Conservation (phyloP, 2,329 filamentous ascomycete species). For the Thielaviopsis euricoi region DNA sequence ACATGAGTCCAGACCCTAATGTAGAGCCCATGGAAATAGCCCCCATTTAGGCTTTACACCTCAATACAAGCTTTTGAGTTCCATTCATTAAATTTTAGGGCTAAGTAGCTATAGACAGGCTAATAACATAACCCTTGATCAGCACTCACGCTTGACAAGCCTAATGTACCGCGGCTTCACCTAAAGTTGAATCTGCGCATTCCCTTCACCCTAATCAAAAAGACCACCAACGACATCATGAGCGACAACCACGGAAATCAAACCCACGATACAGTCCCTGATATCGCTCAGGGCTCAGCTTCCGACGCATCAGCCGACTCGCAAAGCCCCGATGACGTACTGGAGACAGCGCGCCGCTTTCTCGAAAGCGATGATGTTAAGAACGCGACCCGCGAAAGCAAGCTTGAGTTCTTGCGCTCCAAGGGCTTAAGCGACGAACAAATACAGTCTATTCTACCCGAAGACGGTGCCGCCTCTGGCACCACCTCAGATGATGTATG, state of each 20-base stretch:
- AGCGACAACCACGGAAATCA: conserved; percentile 2
- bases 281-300: neutral
- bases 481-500: neutral
- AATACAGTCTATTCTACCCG: conserved; percentile 47
- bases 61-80: no score
- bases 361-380: conserved; percentile 59
- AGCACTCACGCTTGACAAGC: neutral
- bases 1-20: no score
- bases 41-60: no score
- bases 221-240: conserved; percentile 1
- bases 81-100: no score
- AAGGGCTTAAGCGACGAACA: conserved; percentile 57
- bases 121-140: neutral
- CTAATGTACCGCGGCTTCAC: neutral
- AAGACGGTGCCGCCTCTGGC: neutral
- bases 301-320: conserved; percentile 3
- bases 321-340: conserved; percentile 16
- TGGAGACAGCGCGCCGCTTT: conserved; percentile 57
- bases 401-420: conserved; percentile 56
- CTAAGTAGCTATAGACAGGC: neutral
- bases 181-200: neutral
- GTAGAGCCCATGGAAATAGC: no score
- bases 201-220: neutral
- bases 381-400: conserved; percentile 52
- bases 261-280: neutral